Base-by-base conservation (phyloP, 495 filamentous ascomycete species). In the Trichocladium antarcticum region DNA sequence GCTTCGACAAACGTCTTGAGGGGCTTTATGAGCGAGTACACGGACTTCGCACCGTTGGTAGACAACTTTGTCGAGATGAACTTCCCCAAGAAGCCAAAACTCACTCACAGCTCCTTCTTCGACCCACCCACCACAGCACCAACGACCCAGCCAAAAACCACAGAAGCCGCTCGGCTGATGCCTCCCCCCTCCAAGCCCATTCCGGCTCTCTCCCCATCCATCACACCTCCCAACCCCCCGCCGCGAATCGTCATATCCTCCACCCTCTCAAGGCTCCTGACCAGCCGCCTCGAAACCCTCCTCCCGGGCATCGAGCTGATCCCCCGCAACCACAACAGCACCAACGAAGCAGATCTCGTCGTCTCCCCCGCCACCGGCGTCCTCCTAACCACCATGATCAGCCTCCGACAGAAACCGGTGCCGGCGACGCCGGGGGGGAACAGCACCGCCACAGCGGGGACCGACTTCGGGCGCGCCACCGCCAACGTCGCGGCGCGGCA, bases 291-390 rank as follows among this genome's bases (percentile, higher is more conserved):
- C 3, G 60, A 76, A 46, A 49, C 63, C 2, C 50, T 73, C 1
- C 74, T 78, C 51, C 77, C 81, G 1, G 57, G 51, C 1, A 70
- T 76, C 6, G 64, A 67, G 11, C 63, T 85, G 24, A 74, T 85
- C 37, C 75, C 80, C 51, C 76, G 84, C 20, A 75, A 82, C 53
- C 77, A 77, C 45, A 54, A 60, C 15, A 56, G 5, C 71, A 71
- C 59, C 58, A 32, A 2, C 31, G 88, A 94, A 62, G 85, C 85
- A 9, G 89, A 95, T 59, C 52, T 95, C 12, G 78, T 84, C 27
- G 53, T 89, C 37, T 87, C 87, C 0, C 80, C 86, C 0, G 68
- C 68, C 2, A 82, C 77, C 0, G 87, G 84, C 1, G 66, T 94
- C 12, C 57, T 93, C 9, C 57, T 83, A 6, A 85, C 85, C 9